phyloP scores from a whole-genome alignment of 495 filamentous ascomycete species.

The Penicillium macrosclerotiorum region DNA sequence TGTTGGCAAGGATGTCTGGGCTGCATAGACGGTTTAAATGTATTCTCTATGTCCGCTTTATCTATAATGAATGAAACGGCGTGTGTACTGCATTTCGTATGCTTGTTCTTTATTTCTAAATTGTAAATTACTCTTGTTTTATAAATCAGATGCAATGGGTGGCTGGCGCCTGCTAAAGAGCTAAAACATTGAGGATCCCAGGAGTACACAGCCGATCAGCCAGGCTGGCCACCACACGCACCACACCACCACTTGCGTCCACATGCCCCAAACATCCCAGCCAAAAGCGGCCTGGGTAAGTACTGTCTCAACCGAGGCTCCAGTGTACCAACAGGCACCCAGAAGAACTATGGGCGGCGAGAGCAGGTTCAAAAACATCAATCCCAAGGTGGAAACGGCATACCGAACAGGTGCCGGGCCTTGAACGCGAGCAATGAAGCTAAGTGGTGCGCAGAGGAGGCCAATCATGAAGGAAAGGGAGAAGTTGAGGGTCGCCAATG shows the following conservation, averaged over 20 bases:
- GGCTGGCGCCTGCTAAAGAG: background rate
- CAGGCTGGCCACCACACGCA: constrained; percentile 99
- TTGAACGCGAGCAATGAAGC: constrained; percentile 60
- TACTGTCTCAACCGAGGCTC: constrained; percentile 51
- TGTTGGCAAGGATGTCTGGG: constrained; percentile 87
- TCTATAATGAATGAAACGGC: constrained; percentile 29
- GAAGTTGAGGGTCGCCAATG: constrained; percentile 96
- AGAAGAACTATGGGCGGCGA: constrained; percentile 65
- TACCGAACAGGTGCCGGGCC: constrained; percentile 20
- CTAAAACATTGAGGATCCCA: constrained; percentile 43
- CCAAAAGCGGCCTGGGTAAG: constrained; percentile 79
- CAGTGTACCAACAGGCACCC: constrained; percentile 49
- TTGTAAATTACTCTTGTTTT: background rate
- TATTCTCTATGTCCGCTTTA: constrained; percentile 12
- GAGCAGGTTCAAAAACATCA: constrained; percentile 53
- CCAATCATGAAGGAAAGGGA: constrained; percentile 85
- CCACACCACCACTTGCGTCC: constrained; percentile 89
- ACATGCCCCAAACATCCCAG: constrained; percentile 89
- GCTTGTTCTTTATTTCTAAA: background rate
- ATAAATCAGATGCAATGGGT: background rate
- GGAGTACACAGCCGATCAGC: constrained; percentile 61
- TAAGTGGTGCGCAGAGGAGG: constrained; percentile 70
- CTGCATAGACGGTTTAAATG: constrained; percentile 52
- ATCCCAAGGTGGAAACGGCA: constrained; percentile 21
- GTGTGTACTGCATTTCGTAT: constrained; percentile 9